Base-by-base conservation (phyloP, 2,329 filamentous ascomycete species). In the Fusarium kyushuense region DNA sequence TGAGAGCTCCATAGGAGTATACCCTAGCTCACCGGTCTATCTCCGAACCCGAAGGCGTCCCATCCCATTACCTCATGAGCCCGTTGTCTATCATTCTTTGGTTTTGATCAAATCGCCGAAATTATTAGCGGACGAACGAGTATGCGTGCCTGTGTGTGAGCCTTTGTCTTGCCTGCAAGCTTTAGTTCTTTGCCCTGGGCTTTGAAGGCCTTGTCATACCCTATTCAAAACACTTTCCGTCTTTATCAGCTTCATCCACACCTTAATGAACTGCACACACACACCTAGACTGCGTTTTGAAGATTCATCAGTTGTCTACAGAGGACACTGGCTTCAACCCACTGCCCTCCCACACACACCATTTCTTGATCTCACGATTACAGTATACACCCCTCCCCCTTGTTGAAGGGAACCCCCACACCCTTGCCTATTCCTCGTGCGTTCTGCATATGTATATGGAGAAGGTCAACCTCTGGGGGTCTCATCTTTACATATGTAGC, bases 401-500 rank as follows among this genome's bases (percentile, higher is more conserved):
- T 62, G 58, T 47, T 36, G 40, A 65, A 43, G 52, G 43, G 43
- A 58, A 35, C 55, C 63, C 65, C 58, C 63, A 54, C 66, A 65
- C 70, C 72, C 70, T 70, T 60, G 62, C 60, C 66, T 74, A 73
- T 63, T 72, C 70, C 66, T 72, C 71, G 63, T 73, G 69, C 67
- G 54, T 57, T 51, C 65, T 74, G 63, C 69, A 68, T 67, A 65
- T 67, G 66, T 73, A 72, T 58, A 70, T 69, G 61, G 64, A 66
- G 65, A 67, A 67, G 59, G 47, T 68, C 71, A 51, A 65, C 69
- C 65, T 69, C 58, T 58, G 42, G 54, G 65, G 61, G 53, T n/a
- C n/a, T n/a, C n/a, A n/a, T n/a, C n/a, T 69, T 57, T 72, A 72
- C 72, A 74, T 72, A 72, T 74, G 63, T 74, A 73, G 63, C 61